A percentile compares a stretch with the other conserved stretches of the same genome.
phyloP scores from a whole-genome alignment of 2,329 filamentous ascomycete species.

The Epicoccum nigrum region DNA sequence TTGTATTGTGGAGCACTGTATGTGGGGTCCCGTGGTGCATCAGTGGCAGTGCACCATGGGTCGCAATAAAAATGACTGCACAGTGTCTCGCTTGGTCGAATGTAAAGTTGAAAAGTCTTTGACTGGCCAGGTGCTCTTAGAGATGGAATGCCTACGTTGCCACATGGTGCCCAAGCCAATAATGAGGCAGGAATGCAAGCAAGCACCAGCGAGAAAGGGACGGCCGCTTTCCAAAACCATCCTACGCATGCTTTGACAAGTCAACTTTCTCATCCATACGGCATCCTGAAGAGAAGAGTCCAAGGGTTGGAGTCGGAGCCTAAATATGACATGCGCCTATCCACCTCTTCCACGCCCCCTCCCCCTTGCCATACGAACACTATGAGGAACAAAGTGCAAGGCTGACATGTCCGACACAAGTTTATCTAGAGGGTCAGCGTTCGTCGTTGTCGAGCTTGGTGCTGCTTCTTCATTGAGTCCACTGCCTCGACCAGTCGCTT shows the following conservation, averaged over 20 bases:
- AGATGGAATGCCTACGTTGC: slow-evolving; percentile 5
- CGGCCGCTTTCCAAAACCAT: too few species aligned
- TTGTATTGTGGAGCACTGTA: background rate
- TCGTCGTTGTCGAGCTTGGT: background rate
- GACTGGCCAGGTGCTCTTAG: background rate
- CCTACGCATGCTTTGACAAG: too few species aligned
- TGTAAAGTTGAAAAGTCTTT: background rate
- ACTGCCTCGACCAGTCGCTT: slow-evolving; percentile 22
- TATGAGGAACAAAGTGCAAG: slow-evolving; percentile 70
- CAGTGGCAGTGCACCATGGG: slow-evolving; percentile 1
- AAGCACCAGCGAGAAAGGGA: background rate
- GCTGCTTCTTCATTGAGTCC: background rate
- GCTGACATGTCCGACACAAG: slow-evolving; percentile 73
- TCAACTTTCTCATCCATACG: too few species aligned
- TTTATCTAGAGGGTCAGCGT: slow-evolving; percentile 65
- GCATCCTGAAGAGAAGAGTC: background rate
- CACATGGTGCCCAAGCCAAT: slow-evolving; percentile 4
- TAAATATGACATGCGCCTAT: background rate
- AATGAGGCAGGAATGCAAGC: slow-evolving; percentile 4
- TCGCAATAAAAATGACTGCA: slow-evolving; percentile 2
- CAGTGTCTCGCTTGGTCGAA: background rate
- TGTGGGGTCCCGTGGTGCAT: background rate
- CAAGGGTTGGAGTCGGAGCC: background rate
- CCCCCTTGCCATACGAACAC: slow-evolving; percentile 31
- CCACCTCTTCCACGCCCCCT: slow-evolving; percentile 28